Conservation (phyloP, 352 stramenopile genomes). For the Aphanomyces invadans region DNA sequence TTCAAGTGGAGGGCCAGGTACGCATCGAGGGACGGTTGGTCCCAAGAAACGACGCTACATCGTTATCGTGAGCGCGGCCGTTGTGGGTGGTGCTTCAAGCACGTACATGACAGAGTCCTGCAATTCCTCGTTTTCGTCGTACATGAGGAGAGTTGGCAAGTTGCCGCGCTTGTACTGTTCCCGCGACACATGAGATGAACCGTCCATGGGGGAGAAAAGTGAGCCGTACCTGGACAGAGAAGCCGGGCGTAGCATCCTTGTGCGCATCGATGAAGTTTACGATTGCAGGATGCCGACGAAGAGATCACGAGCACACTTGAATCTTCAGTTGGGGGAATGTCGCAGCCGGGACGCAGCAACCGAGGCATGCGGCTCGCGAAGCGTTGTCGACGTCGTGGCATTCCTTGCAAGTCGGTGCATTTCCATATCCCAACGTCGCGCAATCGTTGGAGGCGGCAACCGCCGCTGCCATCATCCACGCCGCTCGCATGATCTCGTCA, state of each 20-base stretch:
- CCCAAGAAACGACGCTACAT: slow-evolving; percentile 10
- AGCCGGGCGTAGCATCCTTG: not conserved
- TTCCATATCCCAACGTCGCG: not conserved
- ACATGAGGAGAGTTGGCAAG: not conserved
- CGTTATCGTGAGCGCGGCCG: not conserved
- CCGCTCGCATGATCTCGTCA: not conserved
- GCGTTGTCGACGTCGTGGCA: not conserved
- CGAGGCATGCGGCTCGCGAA: not conserved
- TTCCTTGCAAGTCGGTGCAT: not conserved
- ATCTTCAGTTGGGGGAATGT: not conserved
- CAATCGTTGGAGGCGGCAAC: not conserved
- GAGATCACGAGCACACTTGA: slow-evolving; percentile 15
- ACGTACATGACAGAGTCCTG: slow-evolving; percentile 1
- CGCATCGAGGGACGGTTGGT: not conserved
- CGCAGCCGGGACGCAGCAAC: not conserved
- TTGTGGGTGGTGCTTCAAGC: not conserved
- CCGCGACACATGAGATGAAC: not conserved
- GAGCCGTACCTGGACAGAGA: not conserved
- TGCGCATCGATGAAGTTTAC: slow-evolving; percentile 3
- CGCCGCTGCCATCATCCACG: not conserved
- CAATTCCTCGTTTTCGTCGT: not conserved
- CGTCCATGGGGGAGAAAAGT: not conserved
- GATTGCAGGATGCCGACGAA: slow-evolving; percentile 14
- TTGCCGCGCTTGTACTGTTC: slow-evolving; percentile 1
- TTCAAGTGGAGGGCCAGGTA: not conserved